Base-by-base conservation (phyloP, 192 early-diverging fungal genomes). In the Rhizophagus clarus region DNA sequence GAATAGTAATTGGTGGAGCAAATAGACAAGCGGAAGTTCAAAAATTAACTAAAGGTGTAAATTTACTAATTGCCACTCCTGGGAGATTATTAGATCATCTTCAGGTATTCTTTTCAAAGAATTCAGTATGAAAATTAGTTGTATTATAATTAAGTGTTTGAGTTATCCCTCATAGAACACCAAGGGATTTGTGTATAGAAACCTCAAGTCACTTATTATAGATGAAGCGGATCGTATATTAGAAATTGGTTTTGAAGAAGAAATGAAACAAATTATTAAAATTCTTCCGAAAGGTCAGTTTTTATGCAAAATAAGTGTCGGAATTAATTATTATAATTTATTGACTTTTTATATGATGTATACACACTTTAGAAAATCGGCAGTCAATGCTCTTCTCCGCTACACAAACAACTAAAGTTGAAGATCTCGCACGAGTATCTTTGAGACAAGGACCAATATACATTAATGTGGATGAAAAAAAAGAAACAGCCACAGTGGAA, bases 311-410 rank as follows among this genome's bases (percentile, higher is more conserved):
- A 29, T 20, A 40, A 8, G 10, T 15, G 15, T 61, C 14, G 56
- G 56, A 42, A n/a, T 20, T 31, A 42, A 60, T 31, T 42, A 70
- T 78, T 42, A 70, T 78, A 28, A 47, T 34, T 42, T 60, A 11
- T 14, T 34, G 4, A 17, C 61, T 51, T 45, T 12, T 14, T 66
- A 20, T 37, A 17, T 32, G 0, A 20, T 64, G 7, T 22, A 28
- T 72, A 40, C 79, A 31, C 71, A 61, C 29, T 47, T 79, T 84
- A 76, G 86, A 88, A 82, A 94, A 94, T 76, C 97, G 98, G 76
- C 98, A 99, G 84, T 94, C 96, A 34, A 95, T 98, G 96, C 89
- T 99, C 60, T 99, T 99, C 83, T 99, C 98, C 34, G 98, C 98
- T 34, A 99, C 98, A 12, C 97, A 98, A 85, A 99, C 98, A 2